Evolutionary conservation across 208 protist species (phyloP), one percentile per base, ranked within the genome.

Genomic region (Acanthamoeba lenticulata): DNA sequence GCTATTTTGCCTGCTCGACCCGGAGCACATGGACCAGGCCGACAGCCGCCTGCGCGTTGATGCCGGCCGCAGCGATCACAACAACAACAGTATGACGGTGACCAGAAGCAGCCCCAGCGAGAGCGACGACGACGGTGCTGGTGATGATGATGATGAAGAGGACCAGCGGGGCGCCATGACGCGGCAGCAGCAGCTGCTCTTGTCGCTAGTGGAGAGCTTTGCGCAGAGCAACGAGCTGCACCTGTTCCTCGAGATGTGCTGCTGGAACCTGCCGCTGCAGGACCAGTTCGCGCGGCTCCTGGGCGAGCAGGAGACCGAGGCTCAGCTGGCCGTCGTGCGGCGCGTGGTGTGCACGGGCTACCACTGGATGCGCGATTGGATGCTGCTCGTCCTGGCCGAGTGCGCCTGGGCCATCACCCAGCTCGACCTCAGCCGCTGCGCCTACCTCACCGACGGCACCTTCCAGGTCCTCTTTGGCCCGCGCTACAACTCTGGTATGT

Each of bases 241-340:
- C 40, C 81, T 65, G 32, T 90, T 90, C 49, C 55, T 90, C 19
- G 81, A 90, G 81, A 90, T 90, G 45, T 65, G 81, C 81, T 67
- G 81, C 40, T 90, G 81, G 81, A 45, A 7, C 27, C 5, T 21
- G 36, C 17, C 24, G 5, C 81, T 90, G 32, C 36, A 77, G 42
- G 27, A 40, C 5, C 45, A 90, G 81, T 90, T 90, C 81, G 13
- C 62, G 0, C 32, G 40, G 34, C 49, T 67, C 13, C 40, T 67
- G 6, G 29, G 42, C 7, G 42, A 90, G 15, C 45, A 90, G 36
- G 57, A 65, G 27, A n/a, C 6, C 6, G 24, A 13, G 57, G 44
- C 9, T 9, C 45, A 21, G 7, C 13, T 11, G 9, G 13, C 36
- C 29, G 45, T 90, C 15, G 36, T 77, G 36, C 29, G n/a, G 5